Evolutionary conservation across 306 rosid genomes (phyloP).

Genomic region (Canavalia gladiata): DNA sequence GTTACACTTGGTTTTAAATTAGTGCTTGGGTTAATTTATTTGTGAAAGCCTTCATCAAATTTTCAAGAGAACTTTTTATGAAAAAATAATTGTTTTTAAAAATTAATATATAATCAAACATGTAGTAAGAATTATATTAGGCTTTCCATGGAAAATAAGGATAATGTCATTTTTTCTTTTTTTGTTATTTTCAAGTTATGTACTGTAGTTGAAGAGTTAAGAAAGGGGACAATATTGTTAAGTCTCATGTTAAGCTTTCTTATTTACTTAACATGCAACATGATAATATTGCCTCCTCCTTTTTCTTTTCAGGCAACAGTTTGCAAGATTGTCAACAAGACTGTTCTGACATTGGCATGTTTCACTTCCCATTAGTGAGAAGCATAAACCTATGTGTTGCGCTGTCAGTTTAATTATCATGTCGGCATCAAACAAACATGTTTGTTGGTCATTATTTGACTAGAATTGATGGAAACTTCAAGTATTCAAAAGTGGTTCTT

Average conservation of each 20-base stretch:
- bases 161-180: too few species aligned
- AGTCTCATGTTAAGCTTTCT: background rate
- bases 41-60: too few species aligned
- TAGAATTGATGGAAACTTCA: conserved; percentile 37
- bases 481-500: background rate
- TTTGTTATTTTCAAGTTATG: too few species aligned
- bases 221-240: too few species aligned
- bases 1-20: too few species aligned
- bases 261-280: background rate
- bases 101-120: too few species aligned
- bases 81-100: too few species aligned
- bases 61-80: too few species aligned
- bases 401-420: conserved; percentile 6
- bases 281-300: background rate
- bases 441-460: conserved; percentile 38
- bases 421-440: conserved; percentile 31
- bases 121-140: too few species aligned
- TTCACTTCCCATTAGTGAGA: conserved; percentile 1
- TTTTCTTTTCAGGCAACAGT: background rate
- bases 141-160: too few species aligned
- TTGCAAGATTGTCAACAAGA: background rate
- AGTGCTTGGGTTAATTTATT: too few species aligned
- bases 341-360: background rate
- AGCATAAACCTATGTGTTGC: conserved; percentile 17
- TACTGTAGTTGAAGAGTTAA: too few species aligned